phyloP scores from a whole-genome alignment of 257 asterid genomes.

The Salvia rosmarinus region DNA sequence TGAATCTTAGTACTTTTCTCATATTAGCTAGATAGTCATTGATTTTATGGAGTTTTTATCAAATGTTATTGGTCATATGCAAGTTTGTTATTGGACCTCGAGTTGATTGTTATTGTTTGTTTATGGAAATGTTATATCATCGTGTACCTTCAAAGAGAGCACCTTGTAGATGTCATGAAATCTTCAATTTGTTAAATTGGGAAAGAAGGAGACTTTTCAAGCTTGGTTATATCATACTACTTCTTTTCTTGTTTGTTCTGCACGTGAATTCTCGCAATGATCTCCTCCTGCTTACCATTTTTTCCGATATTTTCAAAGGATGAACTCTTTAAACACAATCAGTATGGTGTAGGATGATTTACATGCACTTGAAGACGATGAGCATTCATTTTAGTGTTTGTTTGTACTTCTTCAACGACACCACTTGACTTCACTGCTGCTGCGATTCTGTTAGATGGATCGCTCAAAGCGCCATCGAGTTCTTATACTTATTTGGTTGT shows the following conservation, averaged over 20 bases:
- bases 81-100: neutral
- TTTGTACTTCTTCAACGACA: neutral
- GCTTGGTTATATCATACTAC: slow-evolving; percentile 68
- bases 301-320: neutral
- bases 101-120: neutral
- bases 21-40: no score
- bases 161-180: slow-evolving; percentile 87
- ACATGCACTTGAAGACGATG: slow-evolving; percentile 86
- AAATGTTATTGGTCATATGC: neutral
- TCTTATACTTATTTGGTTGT: slow-evolving; percentile 24
- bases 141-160: slow-evolving; percentile 66
- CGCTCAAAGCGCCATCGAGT: neutral
- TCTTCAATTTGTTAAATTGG: slow-evolving; percentile 79
- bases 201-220: slow-evolving; percentile 90
- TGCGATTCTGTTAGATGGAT: slow-evolving; percentile 2
- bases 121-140: slow-evolving; percentile 24
- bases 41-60: no score
- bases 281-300: neutral
- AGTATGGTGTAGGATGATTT: slow-evolving; percentile 67
- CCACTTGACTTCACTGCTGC: neutral
- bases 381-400: slow-evolving; percentile 36
- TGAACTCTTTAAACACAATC: neutral
- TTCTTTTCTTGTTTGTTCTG: slow-evolving; percentile 79
- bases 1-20: no score
- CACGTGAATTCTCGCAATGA: slow-evolving; percentile 39